Base-by-base conservation (phyloP, 108 stramenopile species). In the Cyclotella kingstonii region DNA sequence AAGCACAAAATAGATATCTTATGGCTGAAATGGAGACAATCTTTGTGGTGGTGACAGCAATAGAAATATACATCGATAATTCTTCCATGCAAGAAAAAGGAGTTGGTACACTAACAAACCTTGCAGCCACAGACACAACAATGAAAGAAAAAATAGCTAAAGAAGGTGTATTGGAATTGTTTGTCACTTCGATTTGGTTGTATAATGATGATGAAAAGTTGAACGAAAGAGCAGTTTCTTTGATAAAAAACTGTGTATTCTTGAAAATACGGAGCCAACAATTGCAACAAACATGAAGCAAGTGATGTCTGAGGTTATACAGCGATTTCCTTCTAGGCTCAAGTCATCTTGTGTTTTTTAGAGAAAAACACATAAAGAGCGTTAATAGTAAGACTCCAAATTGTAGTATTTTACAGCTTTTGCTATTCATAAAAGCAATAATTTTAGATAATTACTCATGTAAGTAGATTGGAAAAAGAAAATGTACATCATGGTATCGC, bases 151-250 rank as follows among this genome's bases (percentile, higher is more conserved):
- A 66, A 26, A 84, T 87, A 47, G 89, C 87, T 9, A 68, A 85
- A 6, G 81, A 78, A 30, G 84, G 75, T 44, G 83, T 78, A 11
- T 55, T 90, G 27, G 85, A 86, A 56, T 82, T 82, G 2, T 81
- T 86, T 53, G 81, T 84, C 31, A 71, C 87, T 68, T 81, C 85
- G 4, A 90, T 90, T 85, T 84, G 86, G 2, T 41, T 86, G 14
- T 80, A 85, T 55, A 63, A 66, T 4, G 78, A 83, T 8, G 77
- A 84, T 38, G 54, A 47, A 12, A 40, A 52, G 42, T 70, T 86
- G 18, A 84, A 84, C 47, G 73, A 85, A 59, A 55, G 76, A 55
- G 85, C 85, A 18, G 84, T 83, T 36, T 39, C 50, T 9, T 77
- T 84, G 23, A 55, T 90, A 12, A 36, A 68, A 67, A 63, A 19